Base-by-base conservation (phyloP, 2,329 filamentous ascomycete species). In the Rutstroemia sp. region DNA sequence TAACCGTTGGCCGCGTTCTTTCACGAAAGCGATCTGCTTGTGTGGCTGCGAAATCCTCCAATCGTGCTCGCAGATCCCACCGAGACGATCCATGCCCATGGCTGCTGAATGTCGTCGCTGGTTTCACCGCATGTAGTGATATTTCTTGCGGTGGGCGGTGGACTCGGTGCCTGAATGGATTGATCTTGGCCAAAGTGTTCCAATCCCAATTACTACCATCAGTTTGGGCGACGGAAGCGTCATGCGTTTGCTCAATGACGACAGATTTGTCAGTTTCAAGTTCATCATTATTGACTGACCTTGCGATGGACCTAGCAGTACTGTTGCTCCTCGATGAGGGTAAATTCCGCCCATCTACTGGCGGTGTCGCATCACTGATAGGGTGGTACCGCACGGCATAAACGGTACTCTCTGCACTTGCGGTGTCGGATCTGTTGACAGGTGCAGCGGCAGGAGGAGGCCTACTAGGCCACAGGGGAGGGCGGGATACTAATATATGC, bases 381-480 rank as follows among this genome's bases (percentile, higher is more conserved):
- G 79, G 75, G 54, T 83, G 81, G 61, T 85, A 85, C 52, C 81
- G 75, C 38, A 86, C 75, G 6, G 81, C 80, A 60, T 86, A 86
- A 3, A 82, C 78, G 1, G 82, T 86, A 67, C 82, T 85, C 45
- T 81, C 81, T 1, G 80, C 82, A 63, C 82, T 85, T 17, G 80
- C 76, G 1, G 82, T 84, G 58, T 86, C 82, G 17, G 81, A 81
- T 60, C 82, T 75, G 64, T 81, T 85, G 45, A 83, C 68, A 0
- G 82, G 81, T 0, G 81, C 84, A 2, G 75, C 74, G 34, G 76
- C 76, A 38, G 78, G 75, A 5, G 76, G 71, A 42, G 81, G 81
- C n/a, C 81, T 71, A 60, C 79, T 68, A 57, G 82, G 75, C 83
- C 79, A 79, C 16, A 68, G 48, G 27, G 65, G 63, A 54, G 64